Conservation (phyloP, 2,329 filamentous ascomycete genomes). For the Pseudogymnoascus sp. region DNA sequence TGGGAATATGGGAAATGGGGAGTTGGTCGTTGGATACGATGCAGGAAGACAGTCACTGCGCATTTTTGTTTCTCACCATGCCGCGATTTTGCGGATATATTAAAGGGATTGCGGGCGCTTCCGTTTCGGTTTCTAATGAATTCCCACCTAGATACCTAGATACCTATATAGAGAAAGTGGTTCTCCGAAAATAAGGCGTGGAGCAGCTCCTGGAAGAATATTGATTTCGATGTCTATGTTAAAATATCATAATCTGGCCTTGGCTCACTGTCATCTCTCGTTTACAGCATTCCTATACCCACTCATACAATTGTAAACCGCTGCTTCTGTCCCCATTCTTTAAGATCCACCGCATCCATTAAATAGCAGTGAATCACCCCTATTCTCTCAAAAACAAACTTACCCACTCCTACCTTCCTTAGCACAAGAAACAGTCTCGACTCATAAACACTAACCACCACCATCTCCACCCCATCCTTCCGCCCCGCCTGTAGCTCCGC, state of each 20-base stretch:
- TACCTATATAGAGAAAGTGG: background rate
- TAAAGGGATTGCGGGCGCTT: background rate
- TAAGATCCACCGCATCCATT: background rate
- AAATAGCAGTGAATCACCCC: background rate
- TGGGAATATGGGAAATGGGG: background rate
- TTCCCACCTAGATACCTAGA: conserved; percentile 4
- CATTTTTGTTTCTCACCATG: conserved; percentile 2
- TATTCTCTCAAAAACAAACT: background rate
- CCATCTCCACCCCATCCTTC: conserved; percentile 3
- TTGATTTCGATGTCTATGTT: background rate
- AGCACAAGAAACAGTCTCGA: background rate
- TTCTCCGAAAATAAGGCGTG: background rate
- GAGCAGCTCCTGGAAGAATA: background rate
- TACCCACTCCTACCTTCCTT: background rate
- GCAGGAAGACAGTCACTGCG: background rate
- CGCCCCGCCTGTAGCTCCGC: background rate
- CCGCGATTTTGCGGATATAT: background rate
- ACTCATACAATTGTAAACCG: background rate
- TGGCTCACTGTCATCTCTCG: background rate
- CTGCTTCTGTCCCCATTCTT: background rate
- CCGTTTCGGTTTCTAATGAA: background rate
- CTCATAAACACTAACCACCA: background rate
- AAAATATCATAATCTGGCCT: background rate
- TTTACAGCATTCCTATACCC: background rate
- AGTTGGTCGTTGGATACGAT: conserved; percentile 4